Base-by-base conservation (phyloP, 2,329 filamentous ascomycete species). In the Penicillium sp. region DNA sequence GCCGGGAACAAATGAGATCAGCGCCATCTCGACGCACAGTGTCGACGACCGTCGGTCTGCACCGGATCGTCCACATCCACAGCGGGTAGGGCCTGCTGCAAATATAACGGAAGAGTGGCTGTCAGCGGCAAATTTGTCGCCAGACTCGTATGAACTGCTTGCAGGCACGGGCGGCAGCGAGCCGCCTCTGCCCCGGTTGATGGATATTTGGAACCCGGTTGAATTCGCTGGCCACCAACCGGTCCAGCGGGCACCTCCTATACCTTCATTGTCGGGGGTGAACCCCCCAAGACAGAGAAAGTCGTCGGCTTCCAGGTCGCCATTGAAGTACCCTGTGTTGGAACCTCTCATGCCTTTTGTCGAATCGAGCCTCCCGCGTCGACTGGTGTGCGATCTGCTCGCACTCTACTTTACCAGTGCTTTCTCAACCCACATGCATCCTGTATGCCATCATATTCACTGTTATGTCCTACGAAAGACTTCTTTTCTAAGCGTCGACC, bases 401-500 rank as follows among this genome's bases (percentile, higher is more conserved):
- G 92, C 96, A 68, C 79, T 95, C 28, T 97, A 96, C 75, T 96
- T 96, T 71, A 86, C 90, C 42, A 96, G 90, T 70, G 91, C 91
- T 1, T 94, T 91, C 5, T 90, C 90, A 2, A 87, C 88, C 5
- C 88, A 92, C 71, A 88, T 94, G 80, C 91, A 96, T 70, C 92
- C 92, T 7, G 88, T 91, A 70, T 96, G 91, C 47, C 91, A 92
- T 4, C 96, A 96, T 69, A 87, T 96, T 17, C 83, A 96, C 44
- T 91, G 90, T 43, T 95, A 92, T 68, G 86, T 96, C 55, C 91
- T 96, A 75, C 85, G 92, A 61, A 96, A 94, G 72, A 83, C 86
- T 58, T 93, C 92, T 0, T 91, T 97, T 70, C 79, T 97, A 37
- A 88, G 92, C 67, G 84, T 84, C n/a, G 88, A 85, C 55, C 88